These are phyloP conservation scores for Fusarium drepaniforme DNA, from an alignment of 2,329 filamentous ascomycete genomes.

Conservation along the genomic window DNA sequence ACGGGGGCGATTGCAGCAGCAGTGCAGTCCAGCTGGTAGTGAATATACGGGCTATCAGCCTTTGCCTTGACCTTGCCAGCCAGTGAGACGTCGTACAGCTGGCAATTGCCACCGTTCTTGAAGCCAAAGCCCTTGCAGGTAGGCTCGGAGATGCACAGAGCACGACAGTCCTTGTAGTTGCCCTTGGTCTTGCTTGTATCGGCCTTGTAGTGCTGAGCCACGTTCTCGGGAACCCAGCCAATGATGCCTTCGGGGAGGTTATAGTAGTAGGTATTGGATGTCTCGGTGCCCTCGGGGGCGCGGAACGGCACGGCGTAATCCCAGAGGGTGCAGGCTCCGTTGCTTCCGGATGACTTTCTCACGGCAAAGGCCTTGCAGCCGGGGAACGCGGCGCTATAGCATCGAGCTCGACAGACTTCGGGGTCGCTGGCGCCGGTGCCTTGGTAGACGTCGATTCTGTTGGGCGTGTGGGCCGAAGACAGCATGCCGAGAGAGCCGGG, in stretches of 20 bases:
- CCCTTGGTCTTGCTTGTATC: conserved; percentile 5
- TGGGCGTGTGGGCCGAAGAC: not conserved
- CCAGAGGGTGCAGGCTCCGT: not conserved
- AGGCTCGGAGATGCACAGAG: not conserved
- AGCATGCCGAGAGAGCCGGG: not conserved
- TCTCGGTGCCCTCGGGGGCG: not conserved
- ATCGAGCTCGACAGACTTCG: not conserved
- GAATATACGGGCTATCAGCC: not conserved
- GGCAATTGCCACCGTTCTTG: conserved; percentile 2
- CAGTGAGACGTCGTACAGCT: conserved; percentile 11
- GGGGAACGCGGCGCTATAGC: conserved; percentile 3
- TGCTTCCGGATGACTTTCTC: not conserved
- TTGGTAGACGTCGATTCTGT: not conserved
- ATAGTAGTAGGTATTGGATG: not conserved
- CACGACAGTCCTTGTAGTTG: conserved; percentile 4
- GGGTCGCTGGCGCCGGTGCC: not conserved
- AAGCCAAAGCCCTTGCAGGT: conserved; percentile 7
- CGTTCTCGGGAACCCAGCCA: not conserved
- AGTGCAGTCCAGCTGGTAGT: conserved; percentile 5
- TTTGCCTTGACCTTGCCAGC: conserved; percentile 11
- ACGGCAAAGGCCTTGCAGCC: conserved; percentile 5
- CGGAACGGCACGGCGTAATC: not conserved
- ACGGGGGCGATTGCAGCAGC: not conserved
- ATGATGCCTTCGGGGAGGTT: not conserved
- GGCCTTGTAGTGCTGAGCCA: conserved; percentile 2